Base-by-base conservation (phyloP, 2,329 filamentous ascomycete species). In the Hymenoscyphus albidus region DNA sequence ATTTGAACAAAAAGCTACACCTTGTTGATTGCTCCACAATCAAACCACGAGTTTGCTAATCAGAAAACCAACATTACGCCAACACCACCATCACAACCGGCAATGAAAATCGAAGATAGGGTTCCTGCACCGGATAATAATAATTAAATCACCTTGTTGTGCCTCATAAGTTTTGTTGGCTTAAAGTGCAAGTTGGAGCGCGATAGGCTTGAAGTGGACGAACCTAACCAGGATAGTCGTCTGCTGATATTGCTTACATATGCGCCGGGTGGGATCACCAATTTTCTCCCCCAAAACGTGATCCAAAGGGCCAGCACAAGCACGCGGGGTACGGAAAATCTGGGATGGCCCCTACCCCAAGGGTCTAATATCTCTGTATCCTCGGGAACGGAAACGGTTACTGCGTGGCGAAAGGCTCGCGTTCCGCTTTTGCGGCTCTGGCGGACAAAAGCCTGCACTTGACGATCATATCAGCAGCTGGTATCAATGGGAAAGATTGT, bases 401-500 rank as follows among this genome's bases (percentile, higher is more conserved):
- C 22, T 51, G 54, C 44, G 42, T 31, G 31, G 44, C 31, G 13
- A 61, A 14, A 31, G 32, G 14, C 44, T 44, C 59, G 9, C 27
- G 27, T 27, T 27, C 27, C 27, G 27, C 27, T n/a, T 51, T 51
- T 61, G 59, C 42, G 59, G 59, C 59, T 61, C 59, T 61, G 22
- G 27, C 59, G 59, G 42, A 7, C 13, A 4, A 48, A 42, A 48
- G 27, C 13, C 59, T 54, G 42, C 27, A 51, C 35, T 61, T 12
- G 59, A 42, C 18, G 14, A 31, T 55, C 39, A 61, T 22, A 42
- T 61, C 59, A 61, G 59, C 59, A 61, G 42, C 35, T 54, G 42
- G 6, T 51, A 22, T 51, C 44, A 51, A 51, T 51, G 9, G n/a
- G 44, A 51, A 10, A 10, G 12, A 27, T 9, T 48, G 18, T 51